Evolutionary conservation across 2,329 filamentous ascomycete species (phyloP).

Genomic region (Penicillium italicum): DNA sequence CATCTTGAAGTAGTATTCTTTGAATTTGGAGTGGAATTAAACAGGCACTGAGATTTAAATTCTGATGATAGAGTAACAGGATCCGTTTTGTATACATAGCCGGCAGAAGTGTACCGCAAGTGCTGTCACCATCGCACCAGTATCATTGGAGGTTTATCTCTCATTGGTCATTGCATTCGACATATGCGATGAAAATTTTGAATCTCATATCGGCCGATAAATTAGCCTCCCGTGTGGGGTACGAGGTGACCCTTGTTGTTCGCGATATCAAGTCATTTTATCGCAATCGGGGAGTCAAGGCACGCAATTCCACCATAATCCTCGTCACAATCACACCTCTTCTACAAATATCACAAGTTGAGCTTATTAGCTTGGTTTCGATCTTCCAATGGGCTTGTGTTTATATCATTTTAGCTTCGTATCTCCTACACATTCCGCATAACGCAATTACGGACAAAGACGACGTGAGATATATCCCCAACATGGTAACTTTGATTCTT

Average conservation of each 20-base stretch:
- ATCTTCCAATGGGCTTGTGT: not conserved
- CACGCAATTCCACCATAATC: slow-evolving; percentile 10
- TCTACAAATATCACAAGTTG: not conserved
- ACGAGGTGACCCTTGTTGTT: not conserved
- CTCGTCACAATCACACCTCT: not conserved
- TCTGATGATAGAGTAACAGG: not conserved
- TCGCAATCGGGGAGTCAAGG: slow-evolving; percentile 5
- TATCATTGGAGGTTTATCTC: not conserved
- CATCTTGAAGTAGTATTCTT: not conserved
- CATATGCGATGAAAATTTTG: not conserved
- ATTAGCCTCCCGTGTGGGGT: not conserved
- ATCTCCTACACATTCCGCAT: not conserved
- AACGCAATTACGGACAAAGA: slow-evolving; percentile 10
- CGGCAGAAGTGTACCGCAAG: not conserved
- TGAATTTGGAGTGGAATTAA: not conserved
- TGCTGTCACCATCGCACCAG: not conserved
- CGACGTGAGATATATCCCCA: slow-evolving; percentile 8
- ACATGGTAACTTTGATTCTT: slow-evolving; percentile 2
- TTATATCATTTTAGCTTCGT: no score
- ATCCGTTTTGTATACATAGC: not conserved
- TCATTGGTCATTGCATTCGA: not conserved
- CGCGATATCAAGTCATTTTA: slow-evolving; percentile 2
- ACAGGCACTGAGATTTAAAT: not conserved
- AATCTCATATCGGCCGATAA: slow-evolving; percentile 5
- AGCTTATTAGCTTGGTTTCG: not conserved